Evolutionary conservation across 805 yeast genomes (phyloP), one percentile per base, ranked within the genome.

Genomic region (Cyberlindnera maclurae): DNA sequence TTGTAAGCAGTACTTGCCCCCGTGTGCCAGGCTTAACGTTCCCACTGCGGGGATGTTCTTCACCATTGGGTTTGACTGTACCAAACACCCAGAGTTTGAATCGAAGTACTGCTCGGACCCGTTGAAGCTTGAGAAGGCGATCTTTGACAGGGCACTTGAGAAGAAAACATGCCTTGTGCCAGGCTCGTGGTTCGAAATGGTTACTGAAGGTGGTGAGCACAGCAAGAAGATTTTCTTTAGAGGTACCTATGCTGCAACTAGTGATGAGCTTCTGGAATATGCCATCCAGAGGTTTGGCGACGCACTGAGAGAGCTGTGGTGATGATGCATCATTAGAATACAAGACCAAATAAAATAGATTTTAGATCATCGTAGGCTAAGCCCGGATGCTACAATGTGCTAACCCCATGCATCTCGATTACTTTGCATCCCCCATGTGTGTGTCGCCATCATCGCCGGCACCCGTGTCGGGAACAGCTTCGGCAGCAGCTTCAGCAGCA

Each of bases 1-100:
- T 10, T 65, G 87, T 47, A 62, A 63, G 52, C 68, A 75, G 46
- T 67, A 69, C 58, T 54, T 80, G 26, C 35, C 54, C 77, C 80
- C 51, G 60, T 62, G 66, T 62, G 63, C 63, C 36, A 40, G 53
- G n/a, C 66, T 61, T 43, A 63, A 62, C 35, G 72, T 76, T 22
- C 90, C 90, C 18, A 74, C 70, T 26, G 89, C 89, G 3, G 90
- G 90, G 55, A 82, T 82, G 90, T 82, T 82, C 59, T 78, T 82
- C 62, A 71, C 74, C 52, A 56, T 69, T 46, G 67, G 67, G 50
- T 55, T 74, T 34, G 82, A 81, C 52, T 73, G 77, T 15, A 46
- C 70, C 16, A 65, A 67, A 42, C 49, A 64, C 13, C 57, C 63
- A 12, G 41, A 42, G 7, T 55, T 38, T 36, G 62, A 57, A 7